A percentile compares a stretch with the other conserved stretches of the same genome.
phyloP scores from a whole-genome alignment of 2,329 filamentous ascomycete species.

The Akanthomyces uredinophilus region DNA sequence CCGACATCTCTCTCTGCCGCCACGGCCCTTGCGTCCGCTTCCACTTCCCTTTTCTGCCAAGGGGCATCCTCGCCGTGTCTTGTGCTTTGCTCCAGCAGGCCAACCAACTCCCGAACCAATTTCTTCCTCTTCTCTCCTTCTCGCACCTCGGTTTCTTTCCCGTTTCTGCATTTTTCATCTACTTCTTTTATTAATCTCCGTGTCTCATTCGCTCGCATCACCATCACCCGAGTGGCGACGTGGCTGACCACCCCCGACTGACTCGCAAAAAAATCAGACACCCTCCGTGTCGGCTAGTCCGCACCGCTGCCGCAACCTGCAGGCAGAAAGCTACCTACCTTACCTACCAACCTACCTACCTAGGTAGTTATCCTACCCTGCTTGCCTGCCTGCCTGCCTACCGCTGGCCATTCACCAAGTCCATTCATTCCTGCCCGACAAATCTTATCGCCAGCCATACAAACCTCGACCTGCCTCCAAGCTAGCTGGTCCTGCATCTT shows the following conservation, averaged over 20 bases:
- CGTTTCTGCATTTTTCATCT: background rate
- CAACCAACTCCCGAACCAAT: background rate
- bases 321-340: background rate
- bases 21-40: background rate
- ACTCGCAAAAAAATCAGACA: conserved; percentile 13
- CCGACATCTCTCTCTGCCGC: background rate
- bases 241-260: conserved; percentile 14
- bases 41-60: background rate
- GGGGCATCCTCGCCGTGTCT: background rate
- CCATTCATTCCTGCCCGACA: conserved; percentile 8
- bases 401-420: background rate
- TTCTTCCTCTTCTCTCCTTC: background rate
- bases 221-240: conserved; percentile 6
- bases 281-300: conserved; percentile 11
- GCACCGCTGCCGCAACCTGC: conserved; percentile 1
- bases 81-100: conserved; percentile 1
- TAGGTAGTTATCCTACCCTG: too few relatives aligned
- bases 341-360: background rate
- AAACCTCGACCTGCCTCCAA: background rate
- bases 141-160: too few relatives aligned
- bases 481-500: conserved; percentile 8
- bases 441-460: conserved; percentile 9
- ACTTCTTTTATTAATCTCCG: background rate
- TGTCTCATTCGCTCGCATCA: conserved; percentile 6
- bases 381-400: too few relatives aligned